These are phyloP conservation scores for Blastobotrys proliferans DNA, from an alignment of 1,139 yeast genomes.

Conservation along the genomic window DNA sequence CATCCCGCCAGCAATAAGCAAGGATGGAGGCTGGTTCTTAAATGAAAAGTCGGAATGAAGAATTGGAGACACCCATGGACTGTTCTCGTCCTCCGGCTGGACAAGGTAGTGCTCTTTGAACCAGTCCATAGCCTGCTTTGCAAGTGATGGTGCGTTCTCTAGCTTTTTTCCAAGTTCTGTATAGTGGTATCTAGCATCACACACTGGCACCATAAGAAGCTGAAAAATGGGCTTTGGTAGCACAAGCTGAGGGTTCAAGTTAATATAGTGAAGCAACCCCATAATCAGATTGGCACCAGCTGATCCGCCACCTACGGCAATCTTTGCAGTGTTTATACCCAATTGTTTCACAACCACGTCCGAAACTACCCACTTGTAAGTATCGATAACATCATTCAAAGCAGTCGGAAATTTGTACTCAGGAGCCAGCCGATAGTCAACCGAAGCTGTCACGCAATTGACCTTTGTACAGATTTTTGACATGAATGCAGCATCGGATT, in stretches of 20 bases:
- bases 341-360: slow-evolving; percentile 23
- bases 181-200: slow-evolving; percentile 7
- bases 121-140: slow-evolving; percentile 6
- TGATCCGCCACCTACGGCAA: slow-evolving; percentile 43
- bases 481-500: slow-evolving; percentile 11
- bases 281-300: slow-evolving; percentile 46
- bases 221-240: slow-evolving; percentile 41
- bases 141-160: slow-evolving; percentile 5
- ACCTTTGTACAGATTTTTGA: no score
- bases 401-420: slow-evolving; percentile 48
- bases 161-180: not conserved
- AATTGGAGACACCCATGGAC: slow-evolving; percentile 46
- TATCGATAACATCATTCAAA: slow-evolving; percentile 45
- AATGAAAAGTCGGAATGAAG: slow-evolving; percentile 42
- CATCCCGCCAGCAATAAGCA: slow-evolving; percentile 39
- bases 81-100: slow-evolving; percentile 25
- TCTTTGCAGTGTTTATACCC: slow-evolving; percentile 33
- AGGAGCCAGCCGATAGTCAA: slow-evolving; percentile 47
- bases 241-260: not conserved
- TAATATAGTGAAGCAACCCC: slow-evolving; percentile 31
- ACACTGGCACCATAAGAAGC: slow-evolving; percentile 41
- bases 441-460: slow-evolving; percentile 17
- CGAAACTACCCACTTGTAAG: slow-evolving; percentile 25
- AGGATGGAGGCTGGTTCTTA: slow-evolving; percentile 41
- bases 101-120: slow-evolving; percentile 3